Conservation (phyloP, 108 stramenopile genomes). For the Nitzschia inconspicua region DNA sequence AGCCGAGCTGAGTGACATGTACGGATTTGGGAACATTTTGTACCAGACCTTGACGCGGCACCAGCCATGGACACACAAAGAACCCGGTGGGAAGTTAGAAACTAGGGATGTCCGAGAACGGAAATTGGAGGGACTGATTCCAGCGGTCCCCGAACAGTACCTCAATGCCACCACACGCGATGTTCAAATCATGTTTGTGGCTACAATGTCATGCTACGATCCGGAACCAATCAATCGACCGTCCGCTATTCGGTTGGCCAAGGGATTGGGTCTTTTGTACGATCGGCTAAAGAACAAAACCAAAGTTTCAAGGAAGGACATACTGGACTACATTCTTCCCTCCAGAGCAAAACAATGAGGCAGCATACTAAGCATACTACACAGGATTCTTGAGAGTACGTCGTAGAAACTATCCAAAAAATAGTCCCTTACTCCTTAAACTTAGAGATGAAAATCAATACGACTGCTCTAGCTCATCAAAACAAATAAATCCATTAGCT, state of each 20-base stretch:
- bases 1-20: conserved; percentile 62
- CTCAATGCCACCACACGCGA: conserved; percentile 22
- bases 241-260: conserved; percentile 31
- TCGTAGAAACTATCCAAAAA: no score
- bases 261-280: conserved; percentile 23
- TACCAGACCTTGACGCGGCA: conserved; percentile 50
- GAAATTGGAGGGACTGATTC: conserved; percentile 26
- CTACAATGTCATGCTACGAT: conserved; percentile 33
- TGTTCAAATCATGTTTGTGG: conserved; percentile 17
- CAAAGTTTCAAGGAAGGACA: neutral
- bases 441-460: no score
- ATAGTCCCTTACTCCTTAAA: no score
- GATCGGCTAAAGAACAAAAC: conserved; percentile 19
- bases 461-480: no score
- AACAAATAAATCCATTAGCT: no score
- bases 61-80: conserved; percentile 28
- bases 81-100: conserved; percentile 27
- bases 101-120: conserved; percentile 25
- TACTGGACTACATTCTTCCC: conserved; percentile 5
- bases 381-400: no score
- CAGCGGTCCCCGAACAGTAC: conserved; percentile 33
- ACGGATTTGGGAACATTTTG: conserved; percentile 65
- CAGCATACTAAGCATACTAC: no score
- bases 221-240: conserved; percentile 28
- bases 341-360: no score